Conservation (phyloP, 164 flowering plant species). For the Taxillus chinensis region DNA sequence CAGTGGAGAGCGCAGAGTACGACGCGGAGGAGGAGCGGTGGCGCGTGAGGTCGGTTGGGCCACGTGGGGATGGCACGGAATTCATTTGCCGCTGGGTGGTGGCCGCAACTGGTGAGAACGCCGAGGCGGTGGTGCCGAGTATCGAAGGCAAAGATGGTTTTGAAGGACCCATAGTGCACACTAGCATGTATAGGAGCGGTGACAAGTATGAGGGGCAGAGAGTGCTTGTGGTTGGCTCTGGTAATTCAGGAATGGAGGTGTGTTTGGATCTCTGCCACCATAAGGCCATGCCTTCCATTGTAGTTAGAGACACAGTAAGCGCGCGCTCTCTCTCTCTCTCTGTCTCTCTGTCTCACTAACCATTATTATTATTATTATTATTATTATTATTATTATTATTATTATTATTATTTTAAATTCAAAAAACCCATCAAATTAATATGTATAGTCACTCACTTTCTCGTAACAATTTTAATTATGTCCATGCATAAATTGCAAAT, state of each 20-base stretch:
- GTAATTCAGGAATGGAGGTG: slow-evolving; percentile 5
- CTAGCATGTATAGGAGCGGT: background rate
- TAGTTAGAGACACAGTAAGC: background rate
- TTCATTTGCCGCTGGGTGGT: background rate
- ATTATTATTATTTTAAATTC: background rate
- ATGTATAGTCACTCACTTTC: no score
- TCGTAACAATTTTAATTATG: no score
- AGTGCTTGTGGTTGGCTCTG: slow-evolving; percentile 2
- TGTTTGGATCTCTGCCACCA: background rate
- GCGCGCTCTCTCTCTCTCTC: background rate
- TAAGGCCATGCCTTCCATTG: background rate
- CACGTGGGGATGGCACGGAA: background rate
- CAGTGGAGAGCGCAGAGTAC: slow-evolving; percentile 34
- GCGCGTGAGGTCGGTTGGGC: slow-evolving; percentile 31
- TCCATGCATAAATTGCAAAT: no score
- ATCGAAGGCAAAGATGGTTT: background rate
- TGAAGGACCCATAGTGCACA: slow-evolving; percentile 1
- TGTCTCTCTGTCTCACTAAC: slow-evolving; percentile 3
- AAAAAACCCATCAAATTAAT: no score
- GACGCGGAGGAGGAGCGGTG: slow-evolving; percentile 35
- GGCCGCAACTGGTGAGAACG: slow-evolving; percentile 4
- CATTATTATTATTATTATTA: slow-evolving; percentile 3
- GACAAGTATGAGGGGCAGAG: background rate
- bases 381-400: background rate
- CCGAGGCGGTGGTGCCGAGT: slow-evolving; percentile 3